Percentiles rank a stretch among this genome's conserved stretches.
These are phyloP conservation scores for Arachnomyces sp. DNA, from an alignment of 2,329 filamentous ascomycete species.

Conservation along the genomic window DNA sequence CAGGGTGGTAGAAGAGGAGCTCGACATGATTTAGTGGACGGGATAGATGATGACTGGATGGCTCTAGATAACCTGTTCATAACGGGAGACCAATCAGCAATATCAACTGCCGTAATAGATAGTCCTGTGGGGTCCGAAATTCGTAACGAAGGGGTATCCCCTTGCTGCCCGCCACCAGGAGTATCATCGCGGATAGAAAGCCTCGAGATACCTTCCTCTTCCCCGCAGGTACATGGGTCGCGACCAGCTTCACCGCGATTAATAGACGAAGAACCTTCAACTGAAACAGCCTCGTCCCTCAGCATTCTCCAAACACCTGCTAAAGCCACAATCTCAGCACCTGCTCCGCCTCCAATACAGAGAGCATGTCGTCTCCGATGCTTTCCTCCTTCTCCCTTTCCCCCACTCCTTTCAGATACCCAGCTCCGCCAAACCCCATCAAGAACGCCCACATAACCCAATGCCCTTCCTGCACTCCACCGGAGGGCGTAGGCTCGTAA, in stretches of 20 bases:
- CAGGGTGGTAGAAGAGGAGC: constrained; percentile 20
- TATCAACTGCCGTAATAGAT: constrained; percentile 64
- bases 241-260: too few species aligned
- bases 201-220: background rate
- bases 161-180: background rate
- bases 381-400: constrained; percentile 8
- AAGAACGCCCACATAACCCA: constrained; percentile 68
- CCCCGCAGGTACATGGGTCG: too few species aligned
- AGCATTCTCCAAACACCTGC: constrained; percentile 45
- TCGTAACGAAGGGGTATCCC: background rate
- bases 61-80: constrained; percentile 50
- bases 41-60: constrained; percentile 38
- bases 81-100: constrained; percentile 67
- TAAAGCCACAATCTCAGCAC: constrained; percentile 60
- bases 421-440: constrained; percentile 23
- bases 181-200: background rate
- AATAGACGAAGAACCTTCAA: too few species aligned
- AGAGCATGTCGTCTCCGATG: constrained; percentile 36
- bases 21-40: constrained; percentile 20
- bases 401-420: background rate
- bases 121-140: constrained; percentile 12
- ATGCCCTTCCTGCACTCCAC: constrained; percentile 80
- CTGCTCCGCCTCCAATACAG: constrained; percentile 59
- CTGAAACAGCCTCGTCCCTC: constrained; percentile 7
- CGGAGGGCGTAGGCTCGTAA: constrained; percentile 78